Conservation (phyloP, 1,139 yeast genomes). For the Schwanniomyces etchellsii region DNA sequence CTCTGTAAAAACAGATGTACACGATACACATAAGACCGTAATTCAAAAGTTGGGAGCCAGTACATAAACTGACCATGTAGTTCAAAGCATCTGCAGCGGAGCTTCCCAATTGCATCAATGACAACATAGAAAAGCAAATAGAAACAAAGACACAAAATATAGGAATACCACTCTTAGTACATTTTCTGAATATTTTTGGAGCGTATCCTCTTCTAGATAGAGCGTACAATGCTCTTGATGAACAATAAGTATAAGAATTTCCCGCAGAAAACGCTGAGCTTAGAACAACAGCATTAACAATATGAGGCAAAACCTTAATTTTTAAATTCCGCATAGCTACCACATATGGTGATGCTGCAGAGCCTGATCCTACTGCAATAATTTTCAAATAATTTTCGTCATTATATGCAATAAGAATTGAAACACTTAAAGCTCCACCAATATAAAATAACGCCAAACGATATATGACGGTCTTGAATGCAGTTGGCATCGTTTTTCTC, state of each 20-base stretch:
- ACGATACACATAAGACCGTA: slow-evolving; percentile 60
- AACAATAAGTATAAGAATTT: slow-evolving; percentile 37
- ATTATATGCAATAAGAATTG: slow-evolving; percentile 36
- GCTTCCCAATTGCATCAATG: slow-evolving; percentile 14
- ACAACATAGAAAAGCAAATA: slow-evolving; percentile 25
- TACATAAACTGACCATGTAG: slow-evolving; percentile 72
- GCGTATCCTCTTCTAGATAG: slow-evolving; percentile 36
- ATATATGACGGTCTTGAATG: slow-evolving; percentile 71
- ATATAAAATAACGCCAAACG: slow-evolving; percentile 68
- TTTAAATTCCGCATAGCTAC: slow-evolving; percentile 39
- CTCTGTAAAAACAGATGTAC: slow-evolving; percentile 55
- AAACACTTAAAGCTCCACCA: slow-evolving; percentile 39
- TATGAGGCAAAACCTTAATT: slow-evolving; percentile 34
- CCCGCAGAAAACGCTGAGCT: slow-evolving; percentile 41
- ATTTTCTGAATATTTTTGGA: slow-evolving; percentile 28
- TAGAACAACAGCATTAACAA: slow-evolving; percentile 32
- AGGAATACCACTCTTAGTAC: slow-evolving; percentile 58
- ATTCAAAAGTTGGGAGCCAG: slow-evolving; percentile 75
- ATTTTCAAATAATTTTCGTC: slow-evolving; percentile 28
- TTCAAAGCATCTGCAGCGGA: slow-evolving; percentile 58
- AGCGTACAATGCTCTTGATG: slow-evolving; percentile 38
- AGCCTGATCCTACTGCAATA: slow-evolving; percentile 15
- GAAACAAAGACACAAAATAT: slow-evolving; percentile 37
- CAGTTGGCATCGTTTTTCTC: slow-evolving; percentile 68
- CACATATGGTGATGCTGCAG: slow-evolving; percentile 41